phyloP scores from a whole-genome alignment of 2,329 filamentous ascomycete species.

The Trichoderma arundinaceum region DNA sequence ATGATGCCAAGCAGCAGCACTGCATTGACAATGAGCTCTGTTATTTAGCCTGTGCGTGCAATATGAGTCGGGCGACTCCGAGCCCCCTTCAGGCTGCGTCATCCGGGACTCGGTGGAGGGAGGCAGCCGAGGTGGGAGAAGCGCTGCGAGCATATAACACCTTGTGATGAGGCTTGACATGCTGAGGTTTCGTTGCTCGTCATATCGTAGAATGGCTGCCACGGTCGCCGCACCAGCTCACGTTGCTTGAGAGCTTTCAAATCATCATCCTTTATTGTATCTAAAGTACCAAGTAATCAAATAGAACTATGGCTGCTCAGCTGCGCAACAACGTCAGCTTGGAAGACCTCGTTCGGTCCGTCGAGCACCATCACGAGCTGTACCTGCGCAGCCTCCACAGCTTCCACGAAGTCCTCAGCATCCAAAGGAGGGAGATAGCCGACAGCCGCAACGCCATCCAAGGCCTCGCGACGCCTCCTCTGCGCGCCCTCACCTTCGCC shows the following conservation, averaged over 20 bases:
- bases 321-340: constrained; percentile 34
- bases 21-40: not conserved
- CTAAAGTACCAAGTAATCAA: not conserved
- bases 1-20: not conserved
- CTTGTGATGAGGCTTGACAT: not conserved
- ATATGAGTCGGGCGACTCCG: constrained; percentile 18
- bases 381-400: constrained; percentile 41
- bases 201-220: not conserved
- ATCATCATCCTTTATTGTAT: too few species aligned
- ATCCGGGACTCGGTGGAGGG: constrained; percentile 2
- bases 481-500: constrained; percentile 38
- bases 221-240: too few species aligned
- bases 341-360: constrained; percentile 44
- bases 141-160: not conserved
- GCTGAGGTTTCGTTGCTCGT: not conserved
- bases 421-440: constrained; percentile 34
- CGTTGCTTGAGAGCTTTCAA: not conserved
- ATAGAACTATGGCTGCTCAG: constrained; percentile 32
- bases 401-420: constrained; percentile 40
- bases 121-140: constrained; percentile 6
- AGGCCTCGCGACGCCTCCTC: constrained; percentile 40
- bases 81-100: constrained; percentile 10
- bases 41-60: not conserved
- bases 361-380: constrained; percentile 45
- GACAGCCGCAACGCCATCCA: constrained; percentile 36